Conservation (phyloP, 805 yeast species). For the Isabelozyma pseudorhagii region DNA sequence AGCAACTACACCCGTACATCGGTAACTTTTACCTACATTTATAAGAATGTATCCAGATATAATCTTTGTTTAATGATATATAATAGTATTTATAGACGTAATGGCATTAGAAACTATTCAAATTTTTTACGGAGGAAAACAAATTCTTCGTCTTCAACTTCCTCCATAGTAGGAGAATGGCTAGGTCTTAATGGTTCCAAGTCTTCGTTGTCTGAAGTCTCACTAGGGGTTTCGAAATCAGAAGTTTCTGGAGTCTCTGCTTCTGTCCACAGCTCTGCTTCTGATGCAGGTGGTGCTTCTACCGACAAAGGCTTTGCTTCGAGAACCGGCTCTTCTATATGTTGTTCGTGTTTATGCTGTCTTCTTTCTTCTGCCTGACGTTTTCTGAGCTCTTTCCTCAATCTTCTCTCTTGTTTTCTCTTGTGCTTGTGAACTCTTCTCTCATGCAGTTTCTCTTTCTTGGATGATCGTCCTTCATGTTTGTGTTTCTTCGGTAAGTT, state of each 20-base stretch:
- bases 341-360: neutral
- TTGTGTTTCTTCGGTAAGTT: conserved; percentile 28
- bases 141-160: conserved; percentile 31
- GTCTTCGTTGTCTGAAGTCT: neutral
- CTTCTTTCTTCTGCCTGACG: neutral
- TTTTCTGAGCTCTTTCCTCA: neutral
- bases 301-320: too few species aligned
- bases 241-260: neutral
- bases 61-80: too few species aligned
- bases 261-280: neutral
- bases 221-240: conserved; percentile 2
- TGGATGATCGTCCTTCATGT: neutral
- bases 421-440: conserved; percentile 1
- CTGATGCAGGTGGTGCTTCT: neutral
- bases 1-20: too few species aligned
- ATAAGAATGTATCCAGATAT: too few species aligned
- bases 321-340: too few species aligned
- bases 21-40: too few species aligned
- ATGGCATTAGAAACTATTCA: neutral
- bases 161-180: conserved; percentile 18
- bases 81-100: neutral
- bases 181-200: neutral
- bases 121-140: conserved; percentile 15
- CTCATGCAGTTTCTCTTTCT: conserved; percentile 1
- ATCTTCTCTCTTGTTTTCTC: conserved; percentile 2